phyloP scores from a whole-genome alignment of 495 filamentous ascomycete species.

The Penicillium mononematosum region DNA sequence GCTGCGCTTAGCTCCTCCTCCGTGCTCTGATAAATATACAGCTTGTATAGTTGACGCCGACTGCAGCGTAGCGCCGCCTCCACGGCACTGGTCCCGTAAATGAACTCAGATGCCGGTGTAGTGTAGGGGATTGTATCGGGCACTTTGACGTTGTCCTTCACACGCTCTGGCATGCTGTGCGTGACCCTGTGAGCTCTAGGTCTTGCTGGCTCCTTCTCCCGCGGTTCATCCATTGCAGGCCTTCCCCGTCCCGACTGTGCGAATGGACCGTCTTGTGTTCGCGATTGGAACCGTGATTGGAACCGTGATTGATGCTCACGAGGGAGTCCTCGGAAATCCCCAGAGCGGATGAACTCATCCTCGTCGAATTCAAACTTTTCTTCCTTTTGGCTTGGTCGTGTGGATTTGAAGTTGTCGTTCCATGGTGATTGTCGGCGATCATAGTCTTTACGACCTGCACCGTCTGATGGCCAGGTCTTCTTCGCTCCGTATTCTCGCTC shows the following conservation, averaged over 20 bases:
- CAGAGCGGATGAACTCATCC: conserved; percentile 37
- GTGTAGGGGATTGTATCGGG: conserved; percentile 72
- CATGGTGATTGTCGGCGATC: background rate
- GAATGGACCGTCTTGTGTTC: background rate
- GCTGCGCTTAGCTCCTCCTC: conserved; percentile 41
- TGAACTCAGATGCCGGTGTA: conserved; percentile 83
- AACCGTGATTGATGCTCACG: conserved; percentile 26
- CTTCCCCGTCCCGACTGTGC: background rate
- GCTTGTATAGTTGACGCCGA: conserved; percentile 73
- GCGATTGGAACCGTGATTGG: conserved; percentile 3
- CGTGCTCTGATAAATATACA: conserved; percentile 65
- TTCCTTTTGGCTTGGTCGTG: background rate
- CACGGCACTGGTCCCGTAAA: conserved; percentile 83
- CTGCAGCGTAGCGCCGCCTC: conserved; percentile 70
- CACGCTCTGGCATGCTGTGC: conserved; percentile 36
- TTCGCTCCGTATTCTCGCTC: background rate
- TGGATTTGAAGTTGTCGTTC: background rate
- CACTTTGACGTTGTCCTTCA: conserved; percentile 39
- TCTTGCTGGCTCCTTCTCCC: conserved; percentile 9
- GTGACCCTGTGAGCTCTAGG: conserved; percentile 28
- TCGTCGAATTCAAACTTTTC: conserved; percentile 28
- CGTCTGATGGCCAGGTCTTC: background rate
- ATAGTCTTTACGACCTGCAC: background rate
- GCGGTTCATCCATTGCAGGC: conserved; percentile 1
- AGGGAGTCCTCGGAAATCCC: conserved; percentile 33